Evolutionary conservation across 1,139 yeast species (phyloP), one percentile per base, ranked within the genome.

Genomic region (Pichia sp.): DNA sequence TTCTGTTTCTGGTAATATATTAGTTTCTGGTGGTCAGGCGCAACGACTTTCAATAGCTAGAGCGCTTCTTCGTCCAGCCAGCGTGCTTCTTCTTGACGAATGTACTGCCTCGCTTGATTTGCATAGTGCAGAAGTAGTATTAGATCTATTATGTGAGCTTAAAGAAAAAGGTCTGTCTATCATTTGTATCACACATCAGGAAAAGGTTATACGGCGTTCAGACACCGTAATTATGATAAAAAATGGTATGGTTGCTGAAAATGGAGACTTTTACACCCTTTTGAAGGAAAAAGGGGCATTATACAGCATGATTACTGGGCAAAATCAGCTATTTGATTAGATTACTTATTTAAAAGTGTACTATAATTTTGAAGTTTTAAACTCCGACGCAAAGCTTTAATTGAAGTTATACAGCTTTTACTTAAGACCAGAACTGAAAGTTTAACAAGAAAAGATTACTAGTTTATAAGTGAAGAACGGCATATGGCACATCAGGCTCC

Each of bases 401-500:
- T 38, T 13, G 8, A 38, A 13, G n/a, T 13, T 13, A 13, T n/a
- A 13, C 13, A 38, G 15, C 41, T 13, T 11, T 38, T 4, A 38
- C n/a, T 10, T 16, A 8, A 38, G 16, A 38, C n/a, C 15, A 26
- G 7, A 26, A 26, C 15, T 10, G n/a, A n/a, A n/a, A n/a, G n/a
- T n/a, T n/a, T 13, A 38, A 38, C 5, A 16, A 38, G 8, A 38
- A 34, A 8, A 23, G 26, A 34, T 5, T n/a, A 38, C 5, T 7
- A 38, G 15, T 13, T 55, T 55, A 58, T 60, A 80, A 66, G 66
- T 80, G 82, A 57, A 87, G 78, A 58, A 84, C 82, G 57, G 90
- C 81, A 68, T 82, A 90, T 44, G 99, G 99, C 61, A 90, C 90
- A 66, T 92, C 99, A 30, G 90, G 97, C 70, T 95, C 99, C 69